These are phyloP conservation scores for Inosperma sp. DNA, from an alignment of 768 basidiomycete species.

Conservation along the genomic window DNA sequence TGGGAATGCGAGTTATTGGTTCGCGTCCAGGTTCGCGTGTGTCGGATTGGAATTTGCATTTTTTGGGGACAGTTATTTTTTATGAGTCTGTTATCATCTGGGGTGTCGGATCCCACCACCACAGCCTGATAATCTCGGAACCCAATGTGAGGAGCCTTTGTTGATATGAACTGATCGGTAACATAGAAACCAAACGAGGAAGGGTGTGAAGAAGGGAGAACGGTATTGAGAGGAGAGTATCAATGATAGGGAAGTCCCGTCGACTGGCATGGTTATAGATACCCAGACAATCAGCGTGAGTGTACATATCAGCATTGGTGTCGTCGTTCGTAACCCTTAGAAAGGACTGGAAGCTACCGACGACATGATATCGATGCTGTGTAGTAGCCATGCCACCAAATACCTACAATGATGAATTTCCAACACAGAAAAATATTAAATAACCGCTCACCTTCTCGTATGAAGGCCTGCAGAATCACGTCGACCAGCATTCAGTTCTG, in stretches of 20 bases:
- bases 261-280: slow-evolving; percentile 12
- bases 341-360: background rate
- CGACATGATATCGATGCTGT: background rate
- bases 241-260: slow-evolving; percentile 11
- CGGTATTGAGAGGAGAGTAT: slow-evolving; percentile 16
- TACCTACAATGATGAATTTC: background rate
- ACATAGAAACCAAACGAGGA: slow-evolving; percentile 12
- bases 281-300: slow-evolving; percentile 12
- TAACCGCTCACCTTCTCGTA: background rate
- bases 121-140: slow-evolving; percentile 9
- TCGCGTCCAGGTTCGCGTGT: background rate
- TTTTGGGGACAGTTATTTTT: background rate
- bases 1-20: background rate
- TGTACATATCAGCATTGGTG: too few relatives aligned
- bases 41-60: background rate
- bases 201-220: slow-evolving; percentile 18
- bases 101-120: slow-evolving; percentile 15
- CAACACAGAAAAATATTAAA: background rate
- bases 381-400: background rate
- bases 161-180: slow-evolving; percentile 7
- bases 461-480: background rate
- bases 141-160: slow-evolving; percentile 6
- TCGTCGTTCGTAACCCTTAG: background rate
- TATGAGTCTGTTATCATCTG: slow-evolving; percentile 7
- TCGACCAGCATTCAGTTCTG: background rate